Percentiles rank a stretch among this genome's conserved stretches.
Evolutionary conservation across 495 filamentous ascomycete genomes (phyloP).

Genomic region (Neurospora discreta): DNA sequence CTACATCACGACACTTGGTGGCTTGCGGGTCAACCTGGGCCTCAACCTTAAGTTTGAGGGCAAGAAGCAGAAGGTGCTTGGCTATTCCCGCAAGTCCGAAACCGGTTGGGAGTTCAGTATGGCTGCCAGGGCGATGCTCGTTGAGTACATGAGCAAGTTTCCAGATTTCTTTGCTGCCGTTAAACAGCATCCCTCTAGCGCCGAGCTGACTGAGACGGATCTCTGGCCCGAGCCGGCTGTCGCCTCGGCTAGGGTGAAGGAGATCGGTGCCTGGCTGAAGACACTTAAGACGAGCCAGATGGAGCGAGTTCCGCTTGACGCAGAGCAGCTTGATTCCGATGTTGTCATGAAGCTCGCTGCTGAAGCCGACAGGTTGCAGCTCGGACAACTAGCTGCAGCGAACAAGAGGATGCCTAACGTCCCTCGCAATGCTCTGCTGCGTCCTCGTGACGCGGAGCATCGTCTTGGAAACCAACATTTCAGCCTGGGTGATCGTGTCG

Average conservation of each 20-base stretch:
- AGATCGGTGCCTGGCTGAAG: slow-evolving; percentile 88
- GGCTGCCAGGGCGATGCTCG: slow-evolving; percentile 68
- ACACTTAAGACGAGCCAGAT: slow-evolving; percentile 79
- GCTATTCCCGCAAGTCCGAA: slow-evolving; percentile 76
- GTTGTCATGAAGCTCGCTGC: slow-evolving; percentile 71
- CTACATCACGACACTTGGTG: slow-evolving; percentile 65
- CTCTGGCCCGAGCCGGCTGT: slow-evolving; percentile 65
- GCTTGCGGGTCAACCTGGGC: slow-evolving; percentile 72
- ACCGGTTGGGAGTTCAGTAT: slow-evolving; percentile 92
- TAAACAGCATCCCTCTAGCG: slow-evolving; percentile 47
- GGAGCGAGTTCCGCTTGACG: slow-evolving; percentile 86
- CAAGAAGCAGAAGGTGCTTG: slow-evolving; percentile 88
- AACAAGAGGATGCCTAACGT: slow-evolving; percentile 57
- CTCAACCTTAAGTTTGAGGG: slow-evolving; percentile 96
- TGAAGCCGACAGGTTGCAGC: slow-evolving; percentile 51
- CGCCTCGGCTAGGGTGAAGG: slow-evolving; percentile 61
- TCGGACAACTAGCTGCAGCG: slow-evolving; percentile 32
- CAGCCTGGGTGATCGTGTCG: slow-evolving; percentile 75
- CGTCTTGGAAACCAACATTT: slow-evolving; percentile 79
- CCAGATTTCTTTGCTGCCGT: slow-evolving; percentile 90
- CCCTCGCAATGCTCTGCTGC: slow-evolving; percentile 76
- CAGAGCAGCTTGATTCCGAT: slow-evolving; percentile 88
- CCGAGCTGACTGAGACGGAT: slow-evolving; percentile 53
- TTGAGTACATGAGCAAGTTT: slow-evolving; percentile 85
- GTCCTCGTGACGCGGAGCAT: slow-evolving; percentile 85